Conservation (phyloP, 2,329 filamentous ascomycete genomes). For the Ceratocystis eucalypticola region DNA sequence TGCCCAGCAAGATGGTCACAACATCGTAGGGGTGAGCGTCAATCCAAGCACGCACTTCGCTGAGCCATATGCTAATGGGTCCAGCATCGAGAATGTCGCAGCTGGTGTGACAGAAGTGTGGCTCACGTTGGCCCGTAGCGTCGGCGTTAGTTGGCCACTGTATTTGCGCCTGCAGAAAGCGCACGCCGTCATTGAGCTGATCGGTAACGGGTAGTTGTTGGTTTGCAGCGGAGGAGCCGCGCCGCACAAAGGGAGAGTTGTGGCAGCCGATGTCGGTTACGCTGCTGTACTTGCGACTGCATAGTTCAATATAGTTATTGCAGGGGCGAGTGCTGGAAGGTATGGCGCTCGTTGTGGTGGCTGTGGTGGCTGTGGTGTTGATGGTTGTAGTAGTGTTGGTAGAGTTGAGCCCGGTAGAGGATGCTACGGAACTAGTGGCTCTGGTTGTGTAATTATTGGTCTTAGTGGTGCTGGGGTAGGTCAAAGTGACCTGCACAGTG, state of each 20-base stretch:
- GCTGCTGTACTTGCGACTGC: constrained; percentile 63
- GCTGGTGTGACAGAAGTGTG: constrained; percentile 72
- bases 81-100: constrained; percentile 75
- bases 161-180: constrained; percentile 50
- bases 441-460: constrained; percentile 24
- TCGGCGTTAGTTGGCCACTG: constrained; percentile 39
- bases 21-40: constrained; percentile 69
- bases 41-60: constrained; percentile 58
- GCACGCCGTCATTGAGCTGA: constrained; percentile 66
- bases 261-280: constrained; percentile 66
- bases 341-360: constrained; percentile 30
- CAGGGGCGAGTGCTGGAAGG: constrained; percentile 64
- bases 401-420: constrained; percentile 34
- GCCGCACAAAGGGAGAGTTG: constrained; percentile 64
- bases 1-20: constrained; percentile 73
- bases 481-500: constrained; percentile 31
- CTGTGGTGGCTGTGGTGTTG: constrained; percentile 31
- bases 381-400: constrained; percentile 27
- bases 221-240: constrained; percentile 62
- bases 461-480: constrained; percentile 15
- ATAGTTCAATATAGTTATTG: constrained; percentile 68
- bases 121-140: constrained; percentile 32
- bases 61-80: constrained; percentile 60
- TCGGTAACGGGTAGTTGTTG: constrained; percentile 52
- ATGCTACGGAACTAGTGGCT: constrained; percentile 27